Evolutionary conservation across 2,329 filamentous ascomycete genomes (phyloP).

Genomic region (Hypoxylon sp.): DNA sequence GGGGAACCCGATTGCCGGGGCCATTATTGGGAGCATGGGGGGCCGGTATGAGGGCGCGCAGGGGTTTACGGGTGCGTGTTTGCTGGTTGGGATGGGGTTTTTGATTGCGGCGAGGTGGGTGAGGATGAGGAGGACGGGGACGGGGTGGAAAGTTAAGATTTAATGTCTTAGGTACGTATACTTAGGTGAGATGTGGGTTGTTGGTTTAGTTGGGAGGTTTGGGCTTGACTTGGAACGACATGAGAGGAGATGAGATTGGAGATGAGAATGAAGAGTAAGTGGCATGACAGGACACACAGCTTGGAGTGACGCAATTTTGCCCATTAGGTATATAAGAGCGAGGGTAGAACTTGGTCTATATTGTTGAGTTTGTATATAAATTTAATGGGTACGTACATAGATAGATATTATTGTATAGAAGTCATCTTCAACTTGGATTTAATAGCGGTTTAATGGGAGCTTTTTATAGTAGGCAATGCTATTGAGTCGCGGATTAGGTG

Average conservation of each 20-base stretch:
- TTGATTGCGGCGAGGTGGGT: conserved; percentile 58
- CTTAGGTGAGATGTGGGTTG: too few relatives aligned
- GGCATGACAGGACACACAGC: neutral
- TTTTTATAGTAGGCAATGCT: neutral
- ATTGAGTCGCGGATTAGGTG: too few relatives aligned
- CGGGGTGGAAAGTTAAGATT: conserved; percentile 60
- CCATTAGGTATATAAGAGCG: too few relatives aligned
- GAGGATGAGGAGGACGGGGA: conserved; percentile 57
- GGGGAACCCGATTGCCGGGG: conserved; percentile 67
- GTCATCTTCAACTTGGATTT: neutral
- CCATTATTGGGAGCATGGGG: conserved; percentile 60
- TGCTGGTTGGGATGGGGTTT: conserved; percentile 61
- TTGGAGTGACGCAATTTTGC: too few relatives aligned
- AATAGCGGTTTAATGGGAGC: neutral
- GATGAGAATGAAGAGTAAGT: neutral
- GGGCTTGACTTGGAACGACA: neutral
- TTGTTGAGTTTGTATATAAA: conserved; percentile 1
- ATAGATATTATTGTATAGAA: neutral
- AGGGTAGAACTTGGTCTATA: neutral
- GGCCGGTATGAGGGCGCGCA: conserved; percentile 65
- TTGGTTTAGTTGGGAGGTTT: too few relatives aligned
- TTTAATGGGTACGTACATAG: neutral
- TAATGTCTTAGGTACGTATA: conserved; percentile 13
- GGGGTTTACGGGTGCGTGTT: conserved; percentile 61
- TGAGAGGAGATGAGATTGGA: neutral